Percentiles rank a stretch among this genome's conserved stretches.
Evolutionary conservation across 2,329 filamentous ascomycete genomes (phyloP).

Genomic region (Hawksworthiomyces lignivorus): DNA sequence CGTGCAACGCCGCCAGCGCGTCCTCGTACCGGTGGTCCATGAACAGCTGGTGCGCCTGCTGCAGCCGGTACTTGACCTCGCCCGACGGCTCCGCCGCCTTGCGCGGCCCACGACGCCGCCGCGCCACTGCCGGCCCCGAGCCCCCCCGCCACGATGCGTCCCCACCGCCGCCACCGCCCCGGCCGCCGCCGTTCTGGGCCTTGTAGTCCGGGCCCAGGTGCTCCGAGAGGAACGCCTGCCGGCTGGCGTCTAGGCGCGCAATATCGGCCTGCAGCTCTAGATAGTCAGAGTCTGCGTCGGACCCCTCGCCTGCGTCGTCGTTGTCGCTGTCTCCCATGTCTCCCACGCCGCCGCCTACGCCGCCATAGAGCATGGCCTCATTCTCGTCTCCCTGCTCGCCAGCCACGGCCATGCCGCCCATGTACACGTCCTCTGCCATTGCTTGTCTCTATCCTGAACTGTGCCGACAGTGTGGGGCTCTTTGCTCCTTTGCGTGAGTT

Average conservation of each 20-base stretch:
- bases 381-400: slow-evolving; percentile 13
- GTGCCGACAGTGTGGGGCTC: too few relatives aligned
- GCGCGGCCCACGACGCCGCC: slow-evolving; percentile 36
- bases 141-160: too few relatives aligned
- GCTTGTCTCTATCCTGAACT: too few relatives aligned
- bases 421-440: slow-evolving; percentile 3
- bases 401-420: slow-evolving; percentile 1
- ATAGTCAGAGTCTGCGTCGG: slow-evolving; percentile 34
- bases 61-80: slow-evolving; percentile 62
- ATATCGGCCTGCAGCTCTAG: slow-evolving; percentile 31
- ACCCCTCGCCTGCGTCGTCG: slow-evolving; percentile 19
- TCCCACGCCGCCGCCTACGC: background rate
- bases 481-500: too few relatives aligned
- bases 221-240: slow-evolving; percentile 25
- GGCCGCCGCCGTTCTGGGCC: background rate
- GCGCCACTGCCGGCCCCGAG: slow-evolving; percentile 1
- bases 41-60: slow-evolving; percentile 60
- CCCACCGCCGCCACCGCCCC: slow-evolving; percentile 7
- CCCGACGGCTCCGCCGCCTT: slow-evolving; percentile 61
- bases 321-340: slow-evolving; percentile 3
- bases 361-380: slow-evolving; percentile 10
- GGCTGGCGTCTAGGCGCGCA: slow-evolving; percentile 28
- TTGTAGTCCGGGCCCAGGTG: slow-evolving; percentile 18
- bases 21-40: slow-evolving; percentile 52
- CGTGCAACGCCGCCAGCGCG: slow-evolving; percentile 50